phyloP scores from a whole-genome alignment of 768 basidiomycete genomes.

The Galerina marginata region DNA sequence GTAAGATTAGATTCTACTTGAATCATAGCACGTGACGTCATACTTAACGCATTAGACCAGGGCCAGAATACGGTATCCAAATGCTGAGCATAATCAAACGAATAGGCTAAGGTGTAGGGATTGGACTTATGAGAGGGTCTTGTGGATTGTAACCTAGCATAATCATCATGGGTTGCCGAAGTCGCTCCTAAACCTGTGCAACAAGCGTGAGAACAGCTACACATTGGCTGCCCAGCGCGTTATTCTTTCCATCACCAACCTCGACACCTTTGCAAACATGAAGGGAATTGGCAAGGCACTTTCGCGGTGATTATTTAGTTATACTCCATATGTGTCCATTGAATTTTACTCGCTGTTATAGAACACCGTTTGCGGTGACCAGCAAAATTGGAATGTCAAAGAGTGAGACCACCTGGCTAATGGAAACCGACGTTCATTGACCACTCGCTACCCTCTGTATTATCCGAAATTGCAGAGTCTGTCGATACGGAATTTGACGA shows the following conservation, averaged over 20 bases:
- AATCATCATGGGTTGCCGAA: no score
- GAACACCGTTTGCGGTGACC: constrained; percentile 91
- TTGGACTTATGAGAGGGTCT: no score
- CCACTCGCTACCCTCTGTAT: neutral
- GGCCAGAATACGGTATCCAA: no score
- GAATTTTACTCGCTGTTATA: constrained; percentile 31
- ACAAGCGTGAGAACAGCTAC: neutral
- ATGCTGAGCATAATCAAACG: no score
- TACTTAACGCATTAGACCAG: neutral
- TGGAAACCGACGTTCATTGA: neutral
- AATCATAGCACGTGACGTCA: constrained; percentile 29
- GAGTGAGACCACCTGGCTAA: constrained; percentile 58
- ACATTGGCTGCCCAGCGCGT: neutral
- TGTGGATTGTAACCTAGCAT: no score
- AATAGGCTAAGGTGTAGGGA: no score
- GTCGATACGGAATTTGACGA: constrained; percentile 91
- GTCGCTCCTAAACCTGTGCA: neutral
- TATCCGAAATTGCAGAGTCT: constrained; percentile 55
- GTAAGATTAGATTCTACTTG: neutral
- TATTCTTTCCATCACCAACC: constrained; percentile 7
- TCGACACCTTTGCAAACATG: constrained; percentile 49
- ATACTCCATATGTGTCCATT: neutral
- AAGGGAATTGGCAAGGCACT: constrained; percentile 85
- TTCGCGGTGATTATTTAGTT: constrained; percentile 55
- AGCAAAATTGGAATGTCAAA: constrained; percentile 90